Percentiles rank a stretch among this genome's conserved stretches.
Conservation (phyloP, 2,329 filamentous ascomycete genomes). For the Trichoderma sp. region DNA sequence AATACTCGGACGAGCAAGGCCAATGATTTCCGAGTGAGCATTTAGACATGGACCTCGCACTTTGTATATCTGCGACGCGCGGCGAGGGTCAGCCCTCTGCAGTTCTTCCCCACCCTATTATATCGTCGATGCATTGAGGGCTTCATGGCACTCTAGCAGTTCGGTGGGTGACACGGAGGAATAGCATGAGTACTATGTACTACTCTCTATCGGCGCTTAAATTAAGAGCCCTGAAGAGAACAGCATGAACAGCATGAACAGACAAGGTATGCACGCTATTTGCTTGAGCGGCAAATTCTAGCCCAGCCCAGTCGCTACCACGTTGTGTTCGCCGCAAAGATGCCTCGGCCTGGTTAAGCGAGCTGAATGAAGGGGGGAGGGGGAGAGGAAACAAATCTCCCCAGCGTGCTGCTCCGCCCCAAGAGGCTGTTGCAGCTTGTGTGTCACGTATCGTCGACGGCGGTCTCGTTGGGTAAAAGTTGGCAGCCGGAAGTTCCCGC, state of each 20-base stretch:
- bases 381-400: not conserved
- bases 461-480: not conserved
- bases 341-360: not conserved
- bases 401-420: not conserved
- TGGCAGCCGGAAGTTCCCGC: constrained; percentile 12
- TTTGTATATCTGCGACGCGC: not conserved
- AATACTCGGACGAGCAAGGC: not conserved
- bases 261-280: not conserved
- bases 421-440: not conserved
- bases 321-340: not conserved
- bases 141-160: not conserved
- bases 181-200: not conserved
- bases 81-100: not conserved
- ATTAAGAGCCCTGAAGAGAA: not conserved
- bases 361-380: not conserved
- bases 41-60: not conserved
- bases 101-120: not conserved
- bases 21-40: too few relatives aligned
- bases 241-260: not conserved
- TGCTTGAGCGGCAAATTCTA: not conserved
- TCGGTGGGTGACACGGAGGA: not conserved
- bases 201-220: not conserved
- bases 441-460: constrained; percentile 1
- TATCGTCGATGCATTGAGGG: not conserved
- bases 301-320: not conserved